Evolutionary conservation across 1,284 basidiomycete genomes (phyloP).

Genomic region (Hymenochaete sp.): DNA sequence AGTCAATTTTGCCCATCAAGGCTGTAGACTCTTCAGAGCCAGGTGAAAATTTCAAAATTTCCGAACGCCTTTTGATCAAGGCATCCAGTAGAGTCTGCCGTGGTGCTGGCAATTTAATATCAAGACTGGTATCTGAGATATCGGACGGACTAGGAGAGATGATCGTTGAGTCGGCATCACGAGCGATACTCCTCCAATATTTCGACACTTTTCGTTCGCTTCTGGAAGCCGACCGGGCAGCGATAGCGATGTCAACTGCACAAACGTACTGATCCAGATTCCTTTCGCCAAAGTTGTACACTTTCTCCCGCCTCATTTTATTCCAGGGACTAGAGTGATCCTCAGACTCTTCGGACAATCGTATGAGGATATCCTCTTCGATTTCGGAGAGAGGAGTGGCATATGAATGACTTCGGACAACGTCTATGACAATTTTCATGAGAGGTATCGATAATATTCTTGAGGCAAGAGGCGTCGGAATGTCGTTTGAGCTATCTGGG

Average conservation of each 20-base stretch:
- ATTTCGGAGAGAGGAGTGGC: no score
- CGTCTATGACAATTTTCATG: conserved; percentile 7
- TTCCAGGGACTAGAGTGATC: conserved; percentile 11
- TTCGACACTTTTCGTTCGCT: conserved; percentile 8
- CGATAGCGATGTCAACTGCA: conserved; percentile 8
- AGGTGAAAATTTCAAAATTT: no score
- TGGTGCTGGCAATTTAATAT: background rate
- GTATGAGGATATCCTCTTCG: no score
- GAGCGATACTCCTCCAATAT: conserved; percentile 11
- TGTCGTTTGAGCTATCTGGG: no score
- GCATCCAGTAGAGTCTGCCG: conserved; percentile 6
- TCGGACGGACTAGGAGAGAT: conserved; percentile 14
- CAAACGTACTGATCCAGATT: conserved; percentile 14
- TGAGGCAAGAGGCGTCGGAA: no score
- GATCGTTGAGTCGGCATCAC: background rate
- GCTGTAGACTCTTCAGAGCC: no score
- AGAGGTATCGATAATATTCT: conserved; percentile 7
- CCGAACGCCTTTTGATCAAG: conserved; percentile 4
- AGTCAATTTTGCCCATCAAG: no score
- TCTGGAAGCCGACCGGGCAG: conserved; percentile 11
- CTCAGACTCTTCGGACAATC: no score
- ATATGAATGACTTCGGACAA: no score
- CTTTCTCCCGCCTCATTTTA: background rate
- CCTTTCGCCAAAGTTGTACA: background rate
- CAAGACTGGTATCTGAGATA: conserved; percentile 14